Evolutionary conservation across 441 rosid genomes (phyloP).

Genomic region (Populus hybrid): DNA sequence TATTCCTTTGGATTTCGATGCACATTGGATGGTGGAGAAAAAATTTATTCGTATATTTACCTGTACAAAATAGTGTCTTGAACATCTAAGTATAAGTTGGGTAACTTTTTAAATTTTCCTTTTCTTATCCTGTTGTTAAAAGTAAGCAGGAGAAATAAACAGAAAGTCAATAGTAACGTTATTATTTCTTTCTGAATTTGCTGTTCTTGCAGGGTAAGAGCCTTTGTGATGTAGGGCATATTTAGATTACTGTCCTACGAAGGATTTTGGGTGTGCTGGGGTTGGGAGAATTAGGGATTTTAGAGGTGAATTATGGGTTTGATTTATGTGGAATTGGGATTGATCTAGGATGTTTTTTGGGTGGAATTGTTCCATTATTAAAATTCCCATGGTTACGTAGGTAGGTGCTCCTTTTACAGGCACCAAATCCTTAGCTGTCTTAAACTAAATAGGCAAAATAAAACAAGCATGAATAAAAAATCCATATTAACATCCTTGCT

Average conservation of each 20-base stretch:
- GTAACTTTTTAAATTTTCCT: too few species aligned
- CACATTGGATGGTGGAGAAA: not conserved
- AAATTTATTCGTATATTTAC: not conserved
- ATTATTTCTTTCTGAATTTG: not conserved
- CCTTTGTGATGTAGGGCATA: not conserved
- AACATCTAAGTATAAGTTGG: too few species aligned
- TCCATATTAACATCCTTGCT: not conserved
- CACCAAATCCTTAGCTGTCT: not conserved
- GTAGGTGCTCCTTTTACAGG: not conserved
- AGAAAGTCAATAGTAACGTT: not conserved
- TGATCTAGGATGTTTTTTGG: too few species aligned
- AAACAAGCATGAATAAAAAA: not conserved
- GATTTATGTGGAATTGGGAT: too few species aligned
- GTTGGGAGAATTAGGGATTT: not conserved
- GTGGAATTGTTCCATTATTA: too few species aligned
- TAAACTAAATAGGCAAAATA: not conserved
- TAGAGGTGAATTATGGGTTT: too few species aligned
- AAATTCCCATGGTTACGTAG: too few species aligned
- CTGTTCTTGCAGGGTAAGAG: not conserved
- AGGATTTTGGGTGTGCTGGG: not conserved
- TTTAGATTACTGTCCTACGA: not conserved
- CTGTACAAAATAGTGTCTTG: too few species aligned
- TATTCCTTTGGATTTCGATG: not conserved
- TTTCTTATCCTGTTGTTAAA: too few species aligned
- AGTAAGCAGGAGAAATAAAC: too few species aligned